Base-by-base conservation (phyloP, 2,329 filamentous ascomycete species). In the Fusarium neocosmosporiellum region DNA sequence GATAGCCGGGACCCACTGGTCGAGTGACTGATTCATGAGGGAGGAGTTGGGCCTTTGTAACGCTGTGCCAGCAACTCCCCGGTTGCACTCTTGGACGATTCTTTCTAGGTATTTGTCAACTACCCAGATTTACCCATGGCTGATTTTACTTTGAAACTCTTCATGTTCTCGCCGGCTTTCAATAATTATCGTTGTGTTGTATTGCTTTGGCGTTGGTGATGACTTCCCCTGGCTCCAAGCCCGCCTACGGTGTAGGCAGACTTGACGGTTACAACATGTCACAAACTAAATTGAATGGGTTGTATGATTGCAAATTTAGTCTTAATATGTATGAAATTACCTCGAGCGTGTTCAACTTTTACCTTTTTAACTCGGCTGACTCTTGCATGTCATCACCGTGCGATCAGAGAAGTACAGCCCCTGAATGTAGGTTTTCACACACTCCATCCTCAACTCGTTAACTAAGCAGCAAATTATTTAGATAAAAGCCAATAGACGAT, bases 1-100 rank as follows among this genome's bases (percentile, higher is more conserved):
- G 9, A 36, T 58, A 54, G 11, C 54, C 48, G 41, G 48, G 33
- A 55, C 53, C 70, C 70, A 70, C 66, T n/a, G 10, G 10, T 24
- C 4, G 22, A 37, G 20, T 18, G 53, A 57, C 33, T 57, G 46
- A 31, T 50, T 50, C 46, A 31, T 24, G 53, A n/a, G 22, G 53
- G 14, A 22, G 53, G 16, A n/a, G 53, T 27, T 27, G 31, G 33
- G 31, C 18, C 29, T 34, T 20, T 34, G 31, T 14, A 9, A 31
- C 6, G 3, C 27, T n/a, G 31, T 50, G 18, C 27, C 7, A 50
- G 27, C 6, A 29, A 31, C 46, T 50, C 18, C 16, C 27, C 27
- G 10, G 27, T 50, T 50, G 18, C 18, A 29, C 27, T 31, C 27
- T 50, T 20, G 27, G 27, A 29, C 2, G 10, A 31, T n/a, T 14